Base-by-base conservation (phyloP, 129 eudicot species). In the Kitagawia praeruptora region DNA sequence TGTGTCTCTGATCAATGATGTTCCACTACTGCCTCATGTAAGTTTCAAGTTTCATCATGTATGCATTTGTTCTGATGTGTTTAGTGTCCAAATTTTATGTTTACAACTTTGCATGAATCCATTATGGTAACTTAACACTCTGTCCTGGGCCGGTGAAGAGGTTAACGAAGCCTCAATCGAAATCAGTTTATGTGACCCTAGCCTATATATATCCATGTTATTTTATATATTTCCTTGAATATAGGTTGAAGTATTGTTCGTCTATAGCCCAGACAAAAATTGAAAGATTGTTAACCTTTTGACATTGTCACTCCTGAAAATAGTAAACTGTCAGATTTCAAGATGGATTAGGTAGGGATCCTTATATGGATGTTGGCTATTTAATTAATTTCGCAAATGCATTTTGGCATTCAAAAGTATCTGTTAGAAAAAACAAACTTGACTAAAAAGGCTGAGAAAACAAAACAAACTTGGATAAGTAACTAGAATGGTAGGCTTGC, bases 11-110 rank as follows among this genome's bases (percentile, higher is more conserved):
- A n/a, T n/a, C 77, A 54, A 12, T 81, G 75, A 78, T 48, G 46
- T 79, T 74, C 54, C 81, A 53, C 78, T 77, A 78, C 82, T 72
- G 42, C 71, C 80, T 77, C 75, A 79, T 78, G 88, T 87, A 79
- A 82, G 84, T 82, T 80, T 64, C 72, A 0, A 46, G 47, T 9
- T 44, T 44, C 54, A 63, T 1, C 34, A 8, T 63, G 37, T 63
- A n/a, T 25, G 28, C 38, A 25, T 63, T 4, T 44, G 74, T 48
- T 39, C 25, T 71, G 42, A 80, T 77, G 27, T 42, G 78, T 78
- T 85, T 28, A 45, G 19, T 11, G 41, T 12, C 46, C 41, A 8
- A 80, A 38, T 28, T 49, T 42, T 49, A 37, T 74, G 82, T 75
- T 41, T 23, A 56, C 66, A 56, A 23, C 28, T 23, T 56, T 56